Evolutionary conservation across 2,329 filamentous ascomycete genomes (phyloP), one percentile per base, ranked within the genome.

Genomic region (Teratosphaeriaceae sp.): DNA sequence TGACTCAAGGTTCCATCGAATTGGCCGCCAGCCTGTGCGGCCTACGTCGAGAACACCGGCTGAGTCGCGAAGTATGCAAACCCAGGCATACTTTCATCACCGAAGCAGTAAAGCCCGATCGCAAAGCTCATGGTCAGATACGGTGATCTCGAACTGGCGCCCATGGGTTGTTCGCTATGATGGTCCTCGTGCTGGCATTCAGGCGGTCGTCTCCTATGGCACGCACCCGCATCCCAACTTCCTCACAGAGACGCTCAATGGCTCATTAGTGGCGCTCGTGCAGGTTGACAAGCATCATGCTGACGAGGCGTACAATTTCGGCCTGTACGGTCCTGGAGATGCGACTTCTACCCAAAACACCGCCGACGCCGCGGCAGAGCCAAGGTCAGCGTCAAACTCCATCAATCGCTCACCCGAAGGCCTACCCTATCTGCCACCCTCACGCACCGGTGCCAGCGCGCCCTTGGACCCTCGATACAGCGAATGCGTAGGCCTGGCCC

Each of bases 71-170:
- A 74, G 75, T 5, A 88, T 90, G 82, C 84, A 88, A 52, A 78
- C 74, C n/a, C 81, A 88, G 73, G 82, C 84, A 0, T 90, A 89
- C 54, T 87, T 90, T 55, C 86, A 90, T 57, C 47, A 50, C 2
- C 48, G 49, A 21, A 23, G 38, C 12, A 48, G 22, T 16, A 15
- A 40, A 19, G 27, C 22, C 2, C 22, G 19, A 5, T 23, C 13
- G 8, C 22, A 38, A 7, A 12, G 16, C 2, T 38, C 31, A 33
- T 85, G 80, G 76, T 65, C 73, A 40, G 46, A 70, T 0, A 68
- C 65, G 0, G 75, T 83, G 0, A 63, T 89, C 7, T 76, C 76
- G 1, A 65, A 68, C 0, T 53, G 74, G 6, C 61, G 71, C 0
- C 85, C 85, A 0, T 81, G 78, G 72, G 64, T 78, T 27, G 76